Evolutionary conservation across 2,329 filamentous ascomycete species (phyloP).

Genomic region (Zasmidium citrigriseum): DNA sequence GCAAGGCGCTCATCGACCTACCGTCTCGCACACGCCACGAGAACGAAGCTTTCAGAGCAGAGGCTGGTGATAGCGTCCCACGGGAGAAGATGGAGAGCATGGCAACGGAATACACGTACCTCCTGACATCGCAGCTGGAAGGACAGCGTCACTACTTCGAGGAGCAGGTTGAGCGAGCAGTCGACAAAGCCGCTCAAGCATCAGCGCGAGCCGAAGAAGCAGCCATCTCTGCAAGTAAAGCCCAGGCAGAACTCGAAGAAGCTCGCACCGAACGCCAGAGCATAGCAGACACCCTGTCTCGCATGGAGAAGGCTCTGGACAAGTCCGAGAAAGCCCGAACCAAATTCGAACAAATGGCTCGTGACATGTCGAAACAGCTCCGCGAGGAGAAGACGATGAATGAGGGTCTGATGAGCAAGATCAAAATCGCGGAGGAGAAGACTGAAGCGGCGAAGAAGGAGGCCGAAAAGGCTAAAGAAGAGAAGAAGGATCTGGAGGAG

Average conservation of each 20-base stretch:
- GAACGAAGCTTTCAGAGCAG: constrained; percentile 39
- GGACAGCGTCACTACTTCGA: constrained; percentile 93
- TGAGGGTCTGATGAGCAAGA: constrained; percentile 77
- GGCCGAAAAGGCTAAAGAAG: constrained; percentile 39
- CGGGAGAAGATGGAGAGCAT: constrained; percentile 74
- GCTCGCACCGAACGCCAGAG: constrained; percentile 58
- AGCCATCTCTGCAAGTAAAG: constrained; percentile 47
- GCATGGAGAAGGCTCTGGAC: constrained; percentile 71
- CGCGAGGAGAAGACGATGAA: constrained; percentile 86
- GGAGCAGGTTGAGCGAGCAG: constrained; percentile 83
- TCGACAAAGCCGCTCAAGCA: constrained; percentile 82
- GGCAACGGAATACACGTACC: constrained; percentile 89
- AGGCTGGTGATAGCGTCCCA: constrained; percentile 67
- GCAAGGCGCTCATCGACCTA: constrained; percentile 72
- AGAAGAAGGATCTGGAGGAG: constrained; percentile 75
- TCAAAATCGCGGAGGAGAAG: constrained; percentile 67
- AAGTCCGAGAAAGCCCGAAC: constrained; percentile 68
- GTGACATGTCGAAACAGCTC: constrained; percentile 71
- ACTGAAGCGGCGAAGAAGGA: constrained; percentile 57
- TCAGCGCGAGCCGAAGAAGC: constrained; percentile 67
- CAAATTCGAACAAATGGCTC: constrained; percentile 74
- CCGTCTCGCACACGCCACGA: constrained; percentile 52
- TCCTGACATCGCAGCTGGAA: constrained; percentile 89
- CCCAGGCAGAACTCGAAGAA: constrained; percentile 51
- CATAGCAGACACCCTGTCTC: constrained; percentile 59